These are phyloP conservation scores for Vigna mungo DNA, from an alignment of 306 rosid genomes.

Conservation along the genomic window DNA sequence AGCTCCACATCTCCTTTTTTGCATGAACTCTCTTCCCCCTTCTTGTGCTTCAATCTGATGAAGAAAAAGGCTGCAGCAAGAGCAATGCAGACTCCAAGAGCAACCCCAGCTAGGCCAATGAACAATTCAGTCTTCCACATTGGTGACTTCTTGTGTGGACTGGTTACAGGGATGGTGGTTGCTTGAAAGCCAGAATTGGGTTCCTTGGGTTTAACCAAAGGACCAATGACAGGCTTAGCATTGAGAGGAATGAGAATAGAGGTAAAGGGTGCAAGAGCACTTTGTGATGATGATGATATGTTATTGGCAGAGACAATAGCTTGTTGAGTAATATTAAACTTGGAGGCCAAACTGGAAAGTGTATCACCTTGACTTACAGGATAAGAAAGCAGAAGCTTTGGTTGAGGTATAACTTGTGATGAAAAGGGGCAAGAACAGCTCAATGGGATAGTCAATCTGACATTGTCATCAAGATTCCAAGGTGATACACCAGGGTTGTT, in stretches of 20 bases:
- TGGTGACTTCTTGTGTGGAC: slow-evolving; percentile 60
- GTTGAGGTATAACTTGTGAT: slow-evolving; percentile 45
- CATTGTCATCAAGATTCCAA: slow-evolving; percentile 53
- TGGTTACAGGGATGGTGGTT: slow-evolving; percentile 43
- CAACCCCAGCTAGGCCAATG: slow-evolving; percentile 58
- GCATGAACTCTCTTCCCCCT: slow-evolving; percentile 46
- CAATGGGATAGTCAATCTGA: slow-evolving; percentile 65
- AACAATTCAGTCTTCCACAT: slow-evolving; percentile 61
- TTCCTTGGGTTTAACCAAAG: slow-evolving; percentile 56
- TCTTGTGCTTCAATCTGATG: slow-evolving; percentile 63
- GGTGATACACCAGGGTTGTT: slow-evolving; percentile 69
- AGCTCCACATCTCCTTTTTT: slow-evolving; percentile 76
- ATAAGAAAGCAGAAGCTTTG: slow-evolving; percentile 70
- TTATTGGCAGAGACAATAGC: slow-evolving; percentile 64
- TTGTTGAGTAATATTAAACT: slow-evolving; percentile 69
- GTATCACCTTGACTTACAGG: slow-evolving; percentile 72
- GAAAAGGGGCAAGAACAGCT: slow-evolving; percentile 82
- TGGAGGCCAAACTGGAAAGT: slow-evolving; percentile 67
- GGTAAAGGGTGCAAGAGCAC: slow-evolving; percentile 57
- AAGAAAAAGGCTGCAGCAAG: slow-evolving; percentile 53
- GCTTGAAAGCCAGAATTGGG: slow-evolving; percentile 58
- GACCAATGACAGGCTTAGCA: slow-evolving; percentile 54
- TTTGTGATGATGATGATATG: slow-evolving; percentile 49
- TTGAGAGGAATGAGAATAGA: slow-evolving; percentile 74
- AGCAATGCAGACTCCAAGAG: slow-evolving; percentile 61